A percentile compares a stretch with the other conserved stretches of the same genome.
These are phyloP conservation scores for Neurospora sublineolata DNA, from an alignment of 495 filamentous ascomycete genomes.

Conservation along the genomic window DNA sequence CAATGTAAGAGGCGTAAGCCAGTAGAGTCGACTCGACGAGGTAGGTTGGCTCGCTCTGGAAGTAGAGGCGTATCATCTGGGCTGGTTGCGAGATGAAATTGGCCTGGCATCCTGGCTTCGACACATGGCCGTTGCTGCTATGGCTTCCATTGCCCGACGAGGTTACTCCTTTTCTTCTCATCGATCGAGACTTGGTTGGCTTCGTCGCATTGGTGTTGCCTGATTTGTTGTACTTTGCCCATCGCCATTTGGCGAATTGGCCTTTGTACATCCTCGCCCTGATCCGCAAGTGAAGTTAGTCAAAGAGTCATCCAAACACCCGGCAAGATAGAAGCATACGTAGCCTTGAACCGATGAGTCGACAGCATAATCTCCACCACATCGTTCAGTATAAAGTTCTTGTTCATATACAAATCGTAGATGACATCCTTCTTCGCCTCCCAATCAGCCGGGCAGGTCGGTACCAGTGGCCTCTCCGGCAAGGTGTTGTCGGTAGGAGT, in stretches of 20 bases:
- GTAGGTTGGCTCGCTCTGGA: constrained; percentile 3
- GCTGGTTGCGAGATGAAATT: background rate
- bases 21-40: constrained; percentile 2
- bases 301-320: background rate
- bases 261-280: constrained; percentile 28
- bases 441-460: constrained; percentile 23
- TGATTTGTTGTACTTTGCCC: constrained; percentile 25
- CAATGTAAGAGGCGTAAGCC: constrained; percentile 9
- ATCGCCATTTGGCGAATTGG: constrained; percentile 25
- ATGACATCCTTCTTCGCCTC: constrained; percentile 21
- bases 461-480: constrained; percentile 17
- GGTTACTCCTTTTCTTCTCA: background rate
- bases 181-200: constrained; percentile 2
- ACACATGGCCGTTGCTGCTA: background rate
- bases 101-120: background rate
- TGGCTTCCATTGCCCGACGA: background rate
- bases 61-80: background rate
- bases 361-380: constrained; percentile 22
- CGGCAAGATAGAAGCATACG: constrained; percentile 8
- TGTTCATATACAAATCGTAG: constrained; percentile 19
- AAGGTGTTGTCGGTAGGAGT: background rate
- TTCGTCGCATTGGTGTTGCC: constrained; percentile 2
- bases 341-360: constrained; percentile 24
- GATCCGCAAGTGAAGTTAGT: background rate
- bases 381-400: constrained; percentile 26